Evolutionary conservation across 2,329 filamentous ascomycete genomes (phyloP), one percentile per base, ranked within the genome.

Genomic region (Ceratocystis papillata): DNA sequence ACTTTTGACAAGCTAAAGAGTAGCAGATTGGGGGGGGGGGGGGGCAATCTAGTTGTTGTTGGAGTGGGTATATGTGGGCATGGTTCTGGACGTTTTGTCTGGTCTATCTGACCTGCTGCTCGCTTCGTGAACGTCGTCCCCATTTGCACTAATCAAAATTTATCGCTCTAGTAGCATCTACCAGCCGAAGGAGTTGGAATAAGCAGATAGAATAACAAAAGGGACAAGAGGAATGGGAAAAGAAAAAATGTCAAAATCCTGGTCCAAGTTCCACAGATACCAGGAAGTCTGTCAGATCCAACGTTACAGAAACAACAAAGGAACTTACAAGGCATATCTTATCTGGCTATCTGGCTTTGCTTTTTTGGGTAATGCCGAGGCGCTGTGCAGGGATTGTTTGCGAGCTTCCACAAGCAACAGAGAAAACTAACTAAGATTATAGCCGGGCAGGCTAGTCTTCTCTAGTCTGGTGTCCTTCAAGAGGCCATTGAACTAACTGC

Each of bases 221-320:
- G 17, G 33, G 8, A 55, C 10, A 55, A 55, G 3, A 25, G 12
- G 10, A 28, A 55, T 22, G 10, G 12, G 4, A 25, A 55, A 22
- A 28, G 28, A 28, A 25, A 12, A 57, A 57, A 6, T n/a, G 53
- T 2, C 28, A 30, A 17, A 7, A 8, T 33, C 53, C 53, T 17
- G 30, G 22, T 7, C n/a, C 53, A 57, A 37, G 53, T 57, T 57
- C n/a, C 53, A 57, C 53, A 57, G 30, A 17, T 57, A 30, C 53
- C 53, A 57, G 30, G 28, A 4, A 30, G 20, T 45, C 44, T 59
- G 37, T 44, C 33, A 37, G 17, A 65, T 57, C 28, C 50, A 59
- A 65, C 30, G 22, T 65, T 59, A 41, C 48, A 65, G 37, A 30
- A 20, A 28, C 44, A 30, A 64, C 48, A 53, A 48, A 55, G 63